Conservation (phyloP, 805 yeast species). For the Maudiozyma serrabonitensis region DNA sequence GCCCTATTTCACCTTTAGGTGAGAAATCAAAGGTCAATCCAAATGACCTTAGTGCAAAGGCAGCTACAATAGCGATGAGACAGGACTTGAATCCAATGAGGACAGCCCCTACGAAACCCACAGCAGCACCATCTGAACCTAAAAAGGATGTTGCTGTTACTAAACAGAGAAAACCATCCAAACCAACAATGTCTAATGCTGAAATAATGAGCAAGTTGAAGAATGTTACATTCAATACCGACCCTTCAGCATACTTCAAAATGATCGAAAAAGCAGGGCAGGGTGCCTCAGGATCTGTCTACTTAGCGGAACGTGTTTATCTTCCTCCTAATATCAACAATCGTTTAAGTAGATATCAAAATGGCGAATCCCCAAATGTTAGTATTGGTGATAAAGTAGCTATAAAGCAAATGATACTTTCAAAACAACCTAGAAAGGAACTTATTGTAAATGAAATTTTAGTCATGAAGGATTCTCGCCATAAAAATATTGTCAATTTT, state of each 20-base stretch:
- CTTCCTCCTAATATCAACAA: constrained; percentile 22
- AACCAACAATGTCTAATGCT: constrained; percentile 67
- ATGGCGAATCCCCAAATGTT: constrained; percentile 10
- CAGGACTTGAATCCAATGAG: constrained; percentile 16
- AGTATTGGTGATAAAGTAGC: constrained; percentile 67
- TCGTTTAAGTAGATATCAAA: constrained; percentile 8
- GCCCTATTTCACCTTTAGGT: constrained; percentile 16
- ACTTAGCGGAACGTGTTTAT: constrained; percentile 60
- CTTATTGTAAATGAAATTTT: constrained; percentile 89
- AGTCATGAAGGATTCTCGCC: constrained; percentile 94
- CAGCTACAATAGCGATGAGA: constrained; percentile 30
- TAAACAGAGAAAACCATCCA: constrained; percentile 39
- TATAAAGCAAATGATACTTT: constrained; percentile 89
- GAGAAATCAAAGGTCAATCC: constrained; percentile 1
- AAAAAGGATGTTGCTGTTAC: constrained; percentile 26
- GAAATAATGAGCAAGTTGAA: constrained; percentile 75
- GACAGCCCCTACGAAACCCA: constrained; percentile 27
- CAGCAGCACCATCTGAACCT: constrained; percentile 6
- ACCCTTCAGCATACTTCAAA: constrained; percentile 76
- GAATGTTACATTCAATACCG: constrained; percentile 70
- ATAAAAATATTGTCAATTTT: constrained; percentile 89
- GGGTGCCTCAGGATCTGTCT: constrained; percentile 97
- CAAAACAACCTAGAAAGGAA: constrained; percentile 88
- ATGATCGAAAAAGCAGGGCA: constrained; percentile 86
- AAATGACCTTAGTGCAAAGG: constrained; percentile 26